Conservation (phyloP, 2,329 filamentous ascomycete genomes). For the Cercospora citrullina region DNA sequence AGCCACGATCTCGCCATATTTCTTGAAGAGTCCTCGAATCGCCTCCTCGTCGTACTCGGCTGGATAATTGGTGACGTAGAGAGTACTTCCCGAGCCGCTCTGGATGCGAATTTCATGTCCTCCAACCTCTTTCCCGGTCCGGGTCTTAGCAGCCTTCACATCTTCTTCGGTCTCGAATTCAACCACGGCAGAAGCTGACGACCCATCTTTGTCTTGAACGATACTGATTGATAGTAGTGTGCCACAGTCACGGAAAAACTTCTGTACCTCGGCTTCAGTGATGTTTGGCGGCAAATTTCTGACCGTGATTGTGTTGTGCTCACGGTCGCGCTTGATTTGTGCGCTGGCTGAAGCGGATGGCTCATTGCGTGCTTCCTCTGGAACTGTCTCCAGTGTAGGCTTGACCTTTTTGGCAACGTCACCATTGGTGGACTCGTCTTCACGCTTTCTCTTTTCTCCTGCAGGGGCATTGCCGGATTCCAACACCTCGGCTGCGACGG, state of each 20-base stretch:
- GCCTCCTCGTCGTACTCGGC: conserved; percentile 70
- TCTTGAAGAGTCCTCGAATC: conserved; percentile 66
- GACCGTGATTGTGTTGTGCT: conserved; percentile 83
- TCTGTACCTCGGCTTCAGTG: conserved; percentile 70
- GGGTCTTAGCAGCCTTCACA: conserved; percentile 74
- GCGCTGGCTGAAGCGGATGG: conserved; percentile 38
- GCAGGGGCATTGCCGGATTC: conserved; percentile 25
- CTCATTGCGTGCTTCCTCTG: conserved; percentile 36
- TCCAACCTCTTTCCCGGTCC: conserved; percentile 77
- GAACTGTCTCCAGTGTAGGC: conserved; percentile 41
- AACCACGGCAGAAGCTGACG: conserved; percentile 70
- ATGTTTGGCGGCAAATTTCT: conserved; percentile 71
- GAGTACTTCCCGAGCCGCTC: conserved; percentile 72
- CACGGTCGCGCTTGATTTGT: conserved; percentile 74
- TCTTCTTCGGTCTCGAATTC: conserved; percentile 84
- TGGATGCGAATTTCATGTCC: conserved; percentile 72
- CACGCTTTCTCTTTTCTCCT: conserved; percentile 72
- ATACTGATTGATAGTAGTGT: conserved; percentile 76
- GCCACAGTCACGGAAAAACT: conserved; percentile 91
- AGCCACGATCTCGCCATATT: conserved; percentile 78
- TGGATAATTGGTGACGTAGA: conserved; percentile 91
- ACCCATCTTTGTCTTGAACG: conserved; percentile 60
- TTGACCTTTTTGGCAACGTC: conserved; percentile 67
- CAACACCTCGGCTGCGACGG: conserved; percentile 34
- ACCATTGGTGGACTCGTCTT: conserved; percentile 53